phyloP scores from a whole-genome alignment of 1,284 basidiomycete species.

The Naganishia sp. region DNA sequence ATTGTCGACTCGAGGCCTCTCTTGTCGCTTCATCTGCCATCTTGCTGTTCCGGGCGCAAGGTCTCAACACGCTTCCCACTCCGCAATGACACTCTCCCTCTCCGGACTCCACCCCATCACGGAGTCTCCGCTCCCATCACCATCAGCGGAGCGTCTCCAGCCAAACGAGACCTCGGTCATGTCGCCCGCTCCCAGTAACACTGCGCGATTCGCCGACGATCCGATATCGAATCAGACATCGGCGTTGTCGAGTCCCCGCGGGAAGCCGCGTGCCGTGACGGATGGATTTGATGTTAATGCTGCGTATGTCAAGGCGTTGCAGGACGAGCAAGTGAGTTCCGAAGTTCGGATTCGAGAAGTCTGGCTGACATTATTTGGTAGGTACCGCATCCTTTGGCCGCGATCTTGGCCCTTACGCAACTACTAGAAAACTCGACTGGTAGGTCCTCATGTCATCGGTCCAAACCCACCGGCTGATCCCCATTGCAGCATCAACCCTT shows the following conservation, averaged over 20 bases:
- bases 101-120: slow-evolving; percentile 16
- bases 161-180: not conserved
- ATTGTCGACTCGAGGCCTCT: too few species aligned
- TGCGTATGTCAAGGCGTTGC: slow-evolving; percentile 47
- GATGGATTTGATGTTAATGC: slow-evolving; percentile 48
- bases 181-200: slow-evolving; percentile 13
- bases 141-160: slow-evolving; percentile 9
- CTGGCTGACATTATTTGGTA: slow-evolving; percentile 17
- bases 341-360: not conserved
- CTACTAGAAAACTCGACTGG: slow-evolving; percentile 53
- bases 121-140: slow-evolving; percentile 16
- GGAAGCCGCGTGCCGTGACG: slow-evolving; percentile 33
- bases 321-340: slow-evolving; percentile 48
- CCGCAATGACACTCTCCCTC: slow-evolving; percentile 6
- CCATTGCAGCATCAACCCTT: slow-evolving; percentile 45
- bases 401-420: slow-evolving; percentile 53
- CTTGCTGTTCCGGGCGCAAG: too few species aligned
- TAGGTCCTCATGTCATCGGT: slow-evolving; percentile 31
- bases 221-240: slow-evolving; percentile 2
- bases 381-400: slow-evolving; percentile 54
- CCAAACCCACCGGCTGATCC: not conserved
- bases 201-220: slow-evolving; percentile 10
- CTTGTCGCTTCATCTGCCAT: too few species aligned
- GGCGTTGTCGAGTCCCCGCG: slow-evolving; percentile 28
- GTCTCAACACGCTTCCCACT: not conserved